Percentiles rank a stretch among this genome's conserved stretches.
phyloP scores from a whole-genome alignment of 805 yeast genomes.

The Pichia scutulata region DNA sequence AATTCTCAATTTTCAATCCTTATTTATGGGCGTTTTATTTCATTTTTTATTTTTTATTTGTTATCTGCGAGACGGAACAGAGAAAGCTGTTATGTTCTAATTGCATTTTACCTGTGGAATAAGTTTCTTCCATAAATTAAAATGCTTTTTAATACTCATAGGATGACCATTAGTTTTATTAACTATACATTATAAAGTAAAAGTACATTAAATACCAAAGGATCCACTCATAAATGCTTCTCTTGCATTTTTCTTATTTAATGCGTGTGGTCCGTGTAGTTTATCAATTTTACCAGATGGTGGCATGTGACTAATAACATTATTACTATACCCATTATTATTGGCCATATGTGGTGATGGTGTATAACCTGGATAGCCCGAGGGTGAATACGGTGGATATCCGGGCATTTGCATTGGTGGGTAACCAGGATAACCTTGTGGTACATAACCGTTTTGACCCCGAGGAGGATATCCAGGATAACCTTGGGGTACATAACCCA shows the following conservation, averaged over 20 bases:
- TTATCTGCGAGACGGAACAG: no score
- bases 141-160: no score
- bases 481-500: neutral
- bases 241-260: constrained; percentile 50
- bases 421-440: no score
- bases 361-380: neutral
- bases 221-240: constrained; percentile 58
- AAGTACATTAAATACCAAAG: constrained; percentile 49
- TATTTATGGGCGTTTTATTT: neutral
- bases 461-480: neutral
- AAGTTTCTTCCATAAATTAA: neutral
- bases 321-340: constrained; percentile 24
- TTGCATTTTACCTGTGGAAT: no score
- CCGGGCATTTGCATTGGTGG: neutral
- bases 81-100: no score
- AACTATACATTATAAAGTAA: neutral
- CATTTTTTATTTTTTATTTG: no score
- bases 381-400: neutral
- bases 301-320: constrained; percentile 42
- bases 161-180: neutral
- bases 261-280: constrained; percentile 34
- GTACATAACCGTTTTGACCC: neutral
- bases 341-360: neutral
- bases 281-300: constrained; percentile 36
- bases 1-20: neutral